Evolutionary conservation across 179 eudicot genomes (phyloP), one percentile per base, ranked within the genome.

Genomic region (Beta lomatogona): DNA sequence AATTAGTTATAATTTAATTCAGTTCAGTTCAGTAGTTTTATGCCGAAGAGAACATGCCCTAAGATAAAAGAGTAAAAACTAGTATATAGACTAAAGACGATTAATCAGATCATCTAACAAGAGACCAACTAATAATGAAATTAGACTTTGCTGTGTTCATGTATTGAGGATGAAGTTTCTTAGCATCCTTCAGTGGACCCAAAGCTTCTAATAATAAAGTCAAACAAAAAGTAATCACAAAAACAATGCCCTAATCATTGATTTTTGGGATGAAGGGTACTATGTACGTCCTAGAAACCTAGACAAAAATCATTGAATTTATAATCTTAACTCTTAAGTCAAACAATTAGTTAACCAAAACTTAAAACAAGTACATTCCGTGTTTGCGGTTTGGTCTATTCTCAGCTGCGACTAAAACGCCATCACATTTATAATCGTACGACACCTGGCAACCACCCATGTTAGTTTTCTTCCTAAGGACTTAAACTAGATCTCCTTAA

Each of bases 311-410:
- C 66, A 81, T 81, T 81, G 83, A 64, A 19, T 36, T 14, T 53
- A 36, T 57, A 31, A 58, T 16, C 73, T 69, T 69, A 31, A 19
- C 3, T 31, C 60, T 9, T 57, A 81, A 75, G 36, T 61, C 82
- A 21, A 61, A 41, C n/a, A 28, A 67, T 75, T 67, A 18, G 61
- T 65, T 55, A 10, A 57, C 45, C 46, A 21, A 21, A 68, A 55
- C 58, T 81, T 9, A 55, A 55, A 57, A 81, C 78, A 44, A 81
- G 76, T 76, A 81, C 80, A 64, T 76, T 76, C 58, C 83, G 80
- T 75, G 80, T 72, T 81, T 41, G 75, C 58, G 64, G 58, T 55
- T 21, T 54, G 31, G 1, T 52, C 44, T 19, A 59, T 44, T 2
- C 48, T 60, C 18, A 41, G 52, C 44, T 3, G 6, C 7, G 46